Evolutionary conservation across 2,329 filamentous ascomycete genomes (phyloP).

Genomic region (Aspergillus niger): DNA sequence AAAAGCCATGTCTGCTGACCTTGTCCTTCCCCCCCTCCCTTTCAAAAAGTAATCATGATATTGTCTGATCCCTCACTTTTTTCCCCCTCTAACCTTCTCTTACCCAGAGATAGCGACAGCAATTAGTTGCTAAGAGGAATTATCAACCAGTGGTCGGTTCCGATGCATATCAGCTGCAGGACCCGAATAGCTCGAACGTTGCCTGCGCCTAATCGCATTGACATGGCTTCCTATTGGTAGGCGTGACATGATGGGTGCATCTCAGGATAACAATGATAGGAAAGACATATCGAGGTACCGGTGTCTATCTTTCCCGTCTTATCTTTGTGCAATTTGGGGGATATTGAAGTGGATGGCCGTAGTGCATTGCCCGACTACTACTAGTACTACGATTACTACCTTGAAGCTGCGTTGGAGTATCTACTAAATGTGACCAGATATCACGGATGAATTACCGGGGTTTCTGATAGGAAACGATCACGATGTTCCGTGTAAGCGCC

Average conservation of each 20-base stretch:
- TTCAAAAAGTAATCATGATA: slow-evolving; percentile 9
- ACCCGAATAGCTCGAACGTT: slow-evolving; percentile 19
- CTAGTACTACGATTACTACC: no score
- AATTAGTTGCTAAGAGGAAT: slow-evolving; percentile 29
- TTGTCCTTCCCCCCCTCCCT: neutral
- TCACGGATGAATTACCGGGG: neutral
- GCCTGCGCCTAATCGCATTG: slow-evolving; percentile 18
- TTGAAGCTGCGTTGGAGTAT: no score
- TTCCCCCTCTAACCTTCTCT: neutral
- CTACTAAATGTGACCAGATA: neutral
- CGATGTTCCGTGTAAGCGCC: neutral
- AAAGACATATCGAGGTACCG: slow-evolving; percentile 2
- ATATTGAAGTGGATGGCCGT: neutral
- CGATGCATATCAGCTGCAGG: slow-evolving; percentile 34
- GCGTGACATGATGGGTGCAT: slow-evolving; percentile 1
- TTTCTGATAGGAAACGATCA: neutral
- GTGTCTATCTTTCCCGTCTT: slow-evolving; percentile 1
- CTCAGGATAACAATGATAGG: slow-evolving; percentile 3
- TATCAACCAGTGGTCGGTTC: slow-evolving; percentile 24
- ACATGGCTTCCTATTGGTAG: slow-evolving; percentile 16
- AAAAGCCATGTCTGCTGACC: slow-evolving; percentile 16
- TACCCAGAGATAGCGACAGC: slow-evolving; percentile 22
- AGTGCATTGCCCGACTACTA: no score
- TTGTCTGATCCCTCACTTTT: slow-evolving; percentile 5
- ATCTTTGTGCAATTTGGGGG: neutral